These are phyloP conservation scores for Tylopilus sp. DNA, from an alignment of 768 basidiomycete genomes.

Conservation along the genomic window DNA sequence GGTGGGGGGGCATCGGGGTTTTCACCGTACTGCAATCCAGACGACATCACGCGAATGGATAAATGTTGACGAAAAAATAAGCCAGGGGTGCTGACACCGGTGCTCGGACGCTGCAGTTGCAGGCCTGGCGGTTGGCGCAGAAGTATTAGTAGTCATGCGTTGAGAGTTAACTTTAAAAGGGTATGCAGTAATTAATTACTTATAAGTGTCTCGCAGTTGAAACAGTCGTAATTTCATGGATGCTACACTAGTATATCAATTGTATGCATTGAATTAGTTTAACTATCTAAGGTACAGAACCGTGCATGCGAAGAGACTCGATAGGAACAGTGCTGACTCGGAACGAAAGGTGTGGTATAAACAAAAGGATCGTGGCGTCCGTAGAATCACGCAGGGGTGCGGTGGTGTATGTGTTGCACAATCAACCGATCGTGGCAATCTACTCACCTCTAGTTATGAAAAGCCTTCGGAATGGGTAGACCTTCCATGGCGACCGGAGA, in stretches of 20 bases:
- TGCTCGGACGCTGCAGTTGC: not conserved
- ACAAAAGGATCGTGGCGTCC: not conserved
- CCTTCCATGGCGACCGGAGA: slow-evolving; percentile 2
- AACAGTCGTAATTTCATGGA: not conserved
- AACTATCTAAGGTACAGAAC: not conserved
- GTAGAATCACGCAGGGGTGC: not conserved
- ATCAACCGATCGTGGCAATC: slow-evolving; percentile 1
- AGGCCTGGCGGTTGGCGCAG: not conserved
- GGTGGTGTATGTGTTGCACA: not conserved
- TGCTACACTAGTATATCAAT: not conserved
- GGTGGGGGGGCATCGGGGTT: slow-evolving; percentile 32
- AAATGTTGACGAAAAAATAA: not conserved
- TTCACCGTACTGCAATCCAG: slow-evolving; percentile 15
- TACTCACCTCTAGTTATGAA: not conserved
- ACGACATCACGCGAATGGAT: slow-evolving; percentile 12
- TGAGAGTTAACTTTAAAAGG: not conserved
- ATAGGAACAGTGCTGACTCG: not conserved
- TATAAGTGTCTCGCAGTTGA: not conserved
- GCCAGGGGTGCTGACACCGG: not conserved
- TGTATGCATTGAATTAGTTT: not conserved
- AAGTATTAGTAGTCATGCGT: not conserved
- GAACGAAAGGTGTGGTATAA: not conserved
- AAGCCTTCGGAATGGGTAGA: slow-evolving; percentile 1
- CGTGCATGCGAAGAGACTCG: not conserved
- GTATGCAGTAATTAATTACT: not conserved